A percentile compares a stretch with the other conserved stretches of the same genome.
These are phyloP conservation scores for Ruellia speciosa DNA, from an alignment of 305 asterid genomes.

Conservation along the genomic window DNA sequence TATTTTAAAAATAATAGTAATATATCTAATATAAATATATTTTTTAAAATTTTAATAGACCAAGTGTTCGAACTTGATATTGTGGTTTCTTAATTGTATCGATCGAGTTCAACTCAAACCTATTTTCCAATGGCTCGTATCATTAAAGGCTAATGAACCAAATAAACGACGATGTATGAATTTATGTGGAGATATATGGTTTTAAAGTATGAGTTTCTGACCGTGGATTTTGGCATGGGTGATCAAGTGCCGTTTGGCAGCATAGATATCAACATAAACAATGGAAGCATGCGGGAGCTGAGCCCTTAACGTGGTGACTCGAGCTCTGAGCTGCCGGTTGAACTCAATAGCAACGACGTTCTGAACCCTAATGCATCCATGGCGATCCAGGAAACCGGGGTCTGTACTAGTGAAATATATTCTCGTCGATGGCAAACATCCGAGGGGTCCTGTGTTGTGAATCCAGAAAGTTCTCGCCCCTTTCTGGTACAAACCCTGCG, in stretches of 20 bases:
- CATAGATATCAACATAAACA: constrained; percentile 43
- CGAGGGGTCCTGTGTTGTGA: constrained; percentile 65
- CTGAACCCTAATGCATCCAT: constrained; percentile 42
- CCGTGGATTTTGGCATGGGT: constrained; percentile 34
- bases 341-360: constrained; percentile 37
- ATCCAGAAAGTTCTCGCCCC: constrained; percentile 66
- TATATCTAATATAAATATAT: too few relatives aligned
- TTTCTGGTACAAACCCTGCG: constrained; percentile 41
- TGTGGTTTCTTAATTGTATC: too few relatives aligned
- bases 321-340: constrained; percentile 35
- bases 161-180: not conserved
- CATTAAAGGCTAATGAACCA: too few relatives aligned
- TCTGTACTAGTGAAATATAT: constrained; percentile 18
- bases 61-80: too few relatives aligned
- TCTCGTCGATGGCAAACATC: constrained; percentile 31
- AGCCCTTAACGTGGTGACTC: constrained; percentile 28
- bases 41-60: too few relatives aligned
- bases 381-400: constrained; percentile 33
- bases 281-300: constrained; percentile 30
- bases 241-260: constrained; percentile 44
- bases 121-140: too few relatives aligned
- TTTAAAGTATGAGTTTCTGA: not conserved
- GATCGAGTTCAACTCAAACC: too few relatives aligned
- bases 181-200: not conserved
- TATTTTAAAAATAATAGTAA: too few relatives aligned